phyloP scores from a whole-genome alignment of 2,329 filamentous ascomycete genomes.

The Helotiales sp. region DNA sequence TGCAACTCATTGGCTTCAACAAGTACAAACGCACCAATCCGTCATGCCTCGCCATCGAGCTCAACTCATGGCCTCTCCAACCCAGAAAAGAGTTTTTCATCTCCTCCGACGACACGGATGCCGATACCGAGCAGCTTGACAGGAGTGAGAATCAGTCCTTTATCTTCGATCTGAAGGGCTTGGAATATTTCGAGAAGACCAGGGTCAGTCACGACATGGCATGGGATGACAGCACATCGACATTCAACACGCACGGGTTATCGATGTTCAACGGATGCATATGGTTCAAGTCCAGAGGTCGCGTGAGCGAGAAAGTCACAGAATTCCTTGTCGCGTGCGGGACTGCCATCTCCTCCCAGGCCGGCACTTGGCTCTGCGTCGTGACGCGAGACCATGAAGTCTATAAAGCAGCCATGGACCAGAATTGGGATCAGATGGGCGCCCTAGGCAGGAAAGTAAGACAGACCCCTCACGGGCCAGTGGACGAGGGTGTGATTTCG shows the following conservation, averaged over 20 bases:
- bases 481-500: not conserved
- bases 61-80: not conserved
- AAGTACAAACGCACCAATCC: slow-evolving; percentile 4
- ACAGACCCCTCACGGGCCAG: not conserved
- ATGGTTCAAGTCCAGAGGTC: not conserved
- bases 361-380: not conserved
- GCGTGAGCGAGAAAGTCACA: not conserved
- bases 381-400: not conserved
- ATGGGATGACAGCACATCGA: not conserved
- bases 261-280: not conserved
- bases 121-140: not conserved
- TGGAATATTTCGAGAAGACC: not conserved
- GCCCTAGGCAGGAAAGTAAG: not conserved
- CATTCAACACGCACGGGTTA: not conserved
- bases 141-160: slow-evolving; percentile 1
- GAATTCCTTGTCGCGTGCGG: not conserved
- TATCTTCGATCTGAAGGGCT: not conserved
- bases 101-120: not conserved
- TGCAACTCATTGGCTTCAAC: slow-evolving; percentile 8
- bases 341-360: not conserved
- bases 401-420: not conserved
- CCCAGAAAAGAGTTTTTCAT: slow-evolving; percentile 4
- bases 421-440: not conserved
- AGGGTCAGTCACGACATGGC: not conserved
- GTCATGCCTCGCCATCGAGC: not conserved